These are phyloP conservation scores for Elongisporangium undulatum DNA, from an alignment of 352 stramenopile species.

Conservation along the genomic window DNA sequence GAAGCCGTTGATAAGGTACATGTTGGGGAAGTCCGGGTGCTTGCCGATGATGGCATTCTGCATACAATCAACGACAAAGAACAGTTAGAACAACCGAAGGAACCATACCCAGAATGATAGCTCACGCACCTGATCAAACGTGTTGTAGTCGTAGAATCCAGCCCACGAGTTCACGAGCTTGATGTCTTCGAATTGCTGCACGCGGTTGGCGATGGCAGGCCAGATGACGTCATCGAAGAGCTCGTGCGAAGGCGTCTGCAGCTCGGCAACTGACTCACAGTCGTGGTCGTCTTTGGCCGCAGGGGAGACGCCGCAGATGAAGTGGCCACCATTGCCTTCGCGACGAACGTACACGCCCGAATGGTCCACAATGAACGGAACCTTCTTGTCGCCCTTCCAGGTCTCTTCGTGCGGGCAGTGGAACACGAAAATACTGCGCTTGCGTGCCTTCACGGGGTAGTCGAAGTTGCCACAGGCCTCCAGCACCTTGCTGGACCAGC, in stretches of 20 bases:
- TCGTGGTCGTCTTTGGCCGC: conserved; percentile 54
- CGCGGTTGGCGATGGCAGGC: conserved; percentile 72
- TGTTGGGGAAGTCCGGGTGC: conserved; percentile 74
- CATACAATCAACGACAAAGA: not conserved
- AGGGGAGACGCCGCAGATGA: conserved; percentile 69
- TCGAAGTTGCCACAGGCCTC: conserved; percentile 64
- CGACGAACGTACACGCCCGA: conserved; percentile 80
- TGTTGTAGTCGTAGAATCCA: conserved; percentile 88
- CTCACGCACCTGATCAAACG: conserved; percentile 61
- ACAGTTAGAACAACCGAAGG: not conserved
- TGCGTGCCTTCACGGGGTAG: conserved; percentile 73
- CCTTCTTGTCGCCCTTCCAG: conserved; percentile 61
- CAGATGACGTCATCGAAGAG: conserved; percentile 79
- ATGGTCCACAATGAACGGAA: conserved; percentile 68
- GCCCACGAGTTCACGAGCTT: conserved; percentile 77
- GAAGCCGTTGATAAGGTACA: conserved; percentile 84
- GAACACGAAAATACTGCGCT: conserved; percentile 76
- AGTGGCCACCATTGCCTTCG: conserved; percentile 63
- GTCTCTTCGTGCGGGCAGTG: conserved; percentile 69
- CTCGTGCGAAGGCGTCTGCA: conserved; percentile 60
- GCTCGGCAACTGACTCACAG: conserved; percentile 54
- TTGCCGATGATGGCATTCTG: conserved; percentile 82
- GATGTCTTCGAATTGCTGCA: conserved; percentile 75
- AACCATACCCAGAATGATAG: not conserved
- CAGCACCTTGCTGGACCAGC: conserved; percentile 66